Percentiles rank a stretch among this genome's conserved stretches.
phyloP scores from a whole-genome alignment of 1,284 basidiomycete species.

The Hemileia vastatrix region DNA sequence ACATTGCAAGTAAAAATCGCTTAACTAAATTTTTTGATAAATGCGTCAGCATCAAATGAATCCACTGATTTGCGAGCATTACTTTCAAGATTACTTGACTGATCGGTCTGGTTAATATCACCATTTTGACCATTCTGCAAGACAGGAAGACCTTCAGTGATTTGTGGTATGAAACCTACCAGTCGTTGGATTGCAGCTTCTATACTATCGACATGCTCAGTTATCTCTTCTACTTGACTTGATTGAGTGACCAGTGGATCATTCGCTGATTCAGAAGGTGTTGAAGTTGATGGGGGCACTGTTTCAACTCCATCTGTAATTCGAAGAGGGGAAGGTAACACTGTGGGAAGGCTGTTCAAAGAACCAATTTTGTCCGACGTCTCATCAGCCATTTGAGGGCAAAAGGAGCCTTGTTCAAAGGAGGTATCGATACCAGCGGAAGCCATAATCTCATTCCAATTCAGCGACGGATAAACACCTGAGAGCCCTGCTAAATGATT shows the following conservation, averaged over 20 bases:
- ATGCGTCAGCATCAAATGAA: not conserved
- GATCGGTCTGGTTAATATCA: not conserved
- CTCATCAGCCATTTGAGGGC: not conserved
- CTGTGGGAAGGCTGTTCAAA: too few species aligned
- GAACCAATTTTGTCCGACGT: too few species aligned
- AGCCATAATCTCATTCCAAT: slow-evolving; percentile 11
- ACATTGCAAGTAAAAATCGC: too few species aligned
- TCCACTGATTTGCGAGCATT: too few species aligned
- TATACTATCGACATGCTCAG: slow-evolving; percentile 4
- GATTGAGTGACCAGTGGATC: not conserved
- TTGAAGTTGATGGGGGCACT: not conserved
- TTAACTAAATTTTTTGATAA: not conserved
- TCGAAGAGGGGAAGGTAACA: slow-evolving; percentile 9
- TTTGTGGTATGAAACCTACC: slow-evolving; percentile 10
- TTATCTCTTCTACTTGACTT: not conserved
- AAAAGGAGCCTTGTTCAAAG: not conserved
- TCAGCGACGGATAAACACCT: slow-evolving; percentile 3
- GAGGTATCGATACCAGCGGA: not conserved
- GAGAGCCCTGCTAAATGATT: slow-evolving; percentile 1
- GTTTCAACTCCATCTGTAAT: slow-evolving; percentile 8
- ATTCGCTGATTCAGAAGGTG: not conserved
- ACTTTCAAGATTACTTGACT: too few species aligned
- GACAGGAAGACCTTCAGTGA: not conserved
- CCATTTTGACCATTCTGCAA: not conserved
- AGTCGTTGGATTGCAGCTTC: slow-evolving; percentile 14